Percentiles rank a stretch among this genome's conserved stretches.
Evolutionary conservation across 2,329 filamentous ascomycete species (phyloP).

Genomic region (Mycosphaerella arachidis): DNA sequence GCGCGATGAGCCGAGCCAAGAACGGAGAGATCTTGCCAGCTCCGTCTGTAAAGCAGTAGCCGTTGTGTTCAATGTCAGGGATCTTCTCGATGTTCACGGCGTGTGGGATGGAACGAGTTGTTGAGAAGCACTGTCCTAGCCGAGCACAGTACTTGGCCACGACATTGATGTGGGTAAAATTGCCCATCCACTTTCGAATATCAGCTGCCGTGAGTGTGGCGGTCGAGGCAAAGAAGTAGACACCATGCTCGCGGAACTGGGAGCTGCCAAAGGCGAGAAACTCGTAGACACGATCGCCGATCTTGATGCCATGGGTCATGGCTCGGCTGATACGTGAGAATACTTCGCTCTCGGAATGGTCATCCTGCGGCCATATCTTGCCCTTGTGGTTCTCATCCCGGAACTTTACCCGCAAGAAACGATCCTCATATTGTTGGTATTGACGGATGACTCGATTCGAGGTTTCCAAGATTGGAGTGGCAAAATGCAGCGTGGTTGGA

Average conservation of each 20-base stretch:
- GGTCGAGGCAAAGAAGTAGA: constrained; percentile 83
- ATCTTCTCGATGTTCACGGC: constrained; percentile 57
- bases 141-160: constrained; percentile 89
- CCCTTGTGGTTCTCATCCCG: constrained; percentile 67
- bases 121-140: constrained; percentile 92
- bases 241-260: constrained; percentile 85
- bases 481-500: constrained; percentile 75
- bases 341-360: constrained; percentile 44
- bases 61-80: constrained; percentile 65
- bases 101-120: constrained; percentile 69
- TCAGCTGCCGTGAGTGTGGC: constrained; percentile 63
- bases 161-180: constrained; percentile 72
- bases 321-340: constrained; percentile 70
- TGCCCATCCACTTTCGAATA: constrained; percentile 83
- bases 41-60: constrained; percentile 79
- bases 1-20: constrained; percentile 67
- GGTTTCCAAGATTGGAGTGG: constrained; percentile 73
- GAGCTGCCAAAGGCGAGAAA: constrained; percentile 96
- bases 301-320: constrained; percentile 70
- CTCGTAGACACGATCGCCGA: constrained; percentile 77
- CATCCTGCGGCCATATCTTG: constrained; percentile 28
- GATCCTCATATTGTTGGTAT: constrained; percentile 64
- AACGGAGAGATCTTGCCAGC: constrained; percentile 86
- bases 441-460: constrained; percentile 82
- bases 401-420: constrained; percentile 86